Percentiles rank a stretch among this genome's conserved stretches.
These are phyloP conservation scores for Aureobasidium leucospermi DNA, from an alignment of 2,329 filamentous ascomycete species.

Conservation along the genomic window DNA sequence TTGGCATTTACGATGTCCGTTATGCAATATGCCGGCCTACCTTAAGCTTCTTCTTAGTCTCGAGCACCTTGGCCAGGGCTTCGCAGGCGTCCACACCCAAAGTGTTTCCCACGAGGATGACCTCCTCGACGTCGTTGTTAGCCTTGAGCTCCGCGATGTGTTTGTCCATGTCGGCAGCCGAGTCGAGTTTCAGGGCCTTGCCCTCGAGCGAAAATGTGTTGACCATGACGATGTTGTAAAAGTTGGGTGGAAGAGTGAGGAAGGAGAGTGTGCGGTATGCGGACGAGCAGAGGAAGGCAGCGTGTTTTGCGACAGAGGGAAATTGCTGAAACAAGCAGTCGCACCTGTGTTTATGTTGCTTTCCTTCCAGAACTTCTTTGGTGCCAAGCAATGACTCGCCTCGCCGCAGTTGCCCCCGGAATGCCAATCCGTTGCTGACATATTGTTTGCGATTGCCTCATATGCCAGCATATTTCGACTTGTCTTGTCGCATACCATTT, in stretches of 20 bases:
- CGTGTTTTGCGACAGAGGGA: neutral
- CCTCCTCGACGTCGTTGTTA: slow-evolving; percentile 71
- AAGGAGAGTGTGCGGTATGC: neutral
- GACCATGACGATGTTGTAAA: slow-evolving; percentile 39
- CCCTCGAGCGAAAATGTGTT: slow-evolving; percentile 87
- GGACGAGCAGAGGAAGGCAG: neutral
- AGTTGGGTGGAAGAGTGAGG: neutral
- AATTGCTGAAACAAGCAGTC: neutral
- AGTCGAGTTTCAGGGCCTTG: slow-evolving; percentile 87
- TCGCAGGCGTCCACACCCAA: slow-evolving; percentile 83
- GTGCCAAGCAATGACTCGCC: slow-evolving; percentile 1
- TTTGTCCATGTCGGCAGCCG: slow-evolving; percentile 74
- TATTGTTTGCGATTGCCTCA: slow-evolving; percentile 5
- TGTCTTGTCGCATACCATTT: neutral
- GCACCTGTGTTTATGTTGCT: neutral
- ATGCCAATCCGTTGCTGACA: slow-evolving; percentile 1
- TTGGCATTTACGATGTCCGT: neutral
- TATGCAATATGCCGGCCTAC: slow-evolving; percentile 36
- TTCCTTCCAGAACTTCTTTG: neutral
- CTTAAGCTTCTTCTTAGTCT: slow-evolving; percentile 75
- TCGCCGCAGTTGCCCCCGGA: neutral
- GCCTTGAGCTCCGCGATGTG: slow-evolving; percentile 70
- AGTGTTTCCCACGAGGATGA: slow-evolving; percentile 84
- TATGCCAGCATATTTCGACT: neutral
- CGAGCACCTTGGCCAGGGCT: slow-evolving; percentile 73